A percentile compares a stretch with the other conserved stretches of the same genome.
These are phyloP conservation scores for Stentor coeruleus DNA, from an alignment of 73 alveolate species.

Conservation along the genomic window DNA sequence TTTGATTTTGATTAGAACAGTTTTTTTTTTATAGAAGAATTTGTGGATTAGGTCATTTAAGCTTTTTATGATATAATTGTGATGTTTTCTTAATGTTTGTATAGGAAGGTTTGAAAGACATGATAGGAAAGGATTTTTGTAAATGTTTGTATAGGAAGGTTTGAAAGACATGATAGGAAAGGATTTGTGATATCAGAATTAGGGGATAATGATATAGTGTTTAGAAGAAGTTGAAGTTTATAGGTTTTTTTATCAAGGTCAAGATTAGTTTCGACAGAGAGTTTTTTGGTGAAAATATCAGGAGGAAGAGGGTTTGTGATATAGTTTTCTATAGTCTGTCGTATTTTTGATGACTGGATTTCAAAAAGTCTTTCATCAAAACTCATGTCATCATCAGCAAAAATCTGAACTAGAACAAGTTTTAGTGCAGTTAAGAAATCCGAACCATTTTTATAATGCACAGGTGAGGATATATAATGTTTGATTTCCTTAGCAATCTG, in stretches of 20 bases:
- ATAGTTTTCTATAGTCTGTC: neutral
- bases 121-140: neutral
- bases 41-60: no score
- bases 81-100: no score
- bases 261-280: neutral
- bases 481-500: neutral
- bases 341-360: neutral
- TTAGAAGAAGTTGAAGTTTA: neutral
- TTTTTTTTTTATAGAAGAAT: no score
- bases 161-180: neutral
- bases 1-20: no score
- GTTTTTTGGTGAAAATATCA: neutral
- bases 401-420: neutral
- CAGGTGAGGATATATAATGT: no score
- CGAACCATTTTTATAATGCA: neutral
- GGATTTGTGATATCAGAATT: neutral
- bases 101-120: neutral
- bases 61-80: no score
- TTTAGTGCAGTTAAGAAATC: neutral
- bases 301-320: neutral
- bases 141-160: no score
- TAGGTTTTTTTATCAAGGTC: neutral
- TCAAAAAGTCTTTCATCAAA: neutral
- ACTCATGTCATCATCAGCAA: neutral
- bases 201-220: neutral